Conservation (phyloP, 2,329 filamentous ascomycete genomes). For the Apiospora saccharicola region DNA sequence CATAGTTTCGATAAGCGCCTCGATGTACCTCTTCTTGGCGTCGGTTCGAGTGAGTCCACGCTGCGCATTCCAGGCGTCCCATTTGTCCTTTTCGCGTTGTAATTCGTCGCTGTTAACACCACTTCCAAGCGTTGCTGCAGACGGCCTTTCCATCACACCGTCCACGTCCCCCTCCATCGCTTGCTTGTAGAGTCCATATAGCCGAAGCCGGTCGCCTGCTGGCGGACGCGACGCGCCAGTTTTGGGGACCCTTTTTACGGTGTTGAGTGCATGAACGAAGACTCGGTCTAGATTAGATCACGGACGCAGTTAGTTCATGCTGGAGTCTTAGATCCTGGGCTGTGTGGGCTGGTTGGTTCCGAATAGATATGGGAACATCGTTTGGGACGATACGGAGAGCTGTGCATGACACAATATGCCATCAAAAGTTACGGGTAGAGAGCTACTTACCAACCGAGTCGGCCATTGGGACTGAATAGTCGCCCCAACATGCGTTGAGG, state of each 20-base stretch:
- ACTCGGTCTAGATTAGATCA: slow-evolving; percentile 76
- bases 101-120: slow-evolving; percentile 56
- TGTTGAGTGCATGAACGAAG: slow-evolving; percentile 98
- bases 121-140: slow-evolving; percentile 54
- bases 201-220: slow-evolving; percentile 80
- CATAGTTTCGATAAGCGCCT: slow-evolving; percentile 95
- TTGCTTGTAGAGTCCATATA: slow-evolving; percentile 99
- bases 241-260: slow-evolving; percentile 95
- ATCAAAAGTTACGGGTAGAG: slow-evolving; percentile 24
- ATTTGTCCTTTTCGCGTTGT: slow-evolving; percentile 71
- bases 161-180: slow-evolving; percentile 98
- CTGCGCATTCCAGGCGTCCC: slow-evolving; percentile 96
- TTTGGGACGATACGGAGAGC: background rate
- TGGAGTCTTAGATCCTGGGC: background rate
- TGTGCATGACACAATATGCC: background rate
- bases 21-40: slow-evolving; percentile 92
- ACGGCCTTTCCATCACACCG: slow-evolving; percentile 88
- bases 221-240: slow-evolving; percentile 91
- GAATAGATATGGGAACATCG: background rate
- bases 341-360: slow-evolving; percentile 23
- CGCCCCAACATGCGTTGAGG: slow-evolving; percentile 12
- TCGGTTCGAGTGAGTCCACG: slow-evolving; percentile 85
- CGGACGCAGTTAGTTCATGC: slow-evolving; percentile 10
- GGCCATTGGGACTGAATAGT: slow-evolving; percentile 49
- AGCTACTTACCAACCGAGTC: slow-evolving; percentile 59